Percentiles rank a stretch among this genome's conserved stretches.
phyloP scores from a whole-genome alignment of 306 rosid genomes.

The Sphenostylis stenocarpa region DNA sequence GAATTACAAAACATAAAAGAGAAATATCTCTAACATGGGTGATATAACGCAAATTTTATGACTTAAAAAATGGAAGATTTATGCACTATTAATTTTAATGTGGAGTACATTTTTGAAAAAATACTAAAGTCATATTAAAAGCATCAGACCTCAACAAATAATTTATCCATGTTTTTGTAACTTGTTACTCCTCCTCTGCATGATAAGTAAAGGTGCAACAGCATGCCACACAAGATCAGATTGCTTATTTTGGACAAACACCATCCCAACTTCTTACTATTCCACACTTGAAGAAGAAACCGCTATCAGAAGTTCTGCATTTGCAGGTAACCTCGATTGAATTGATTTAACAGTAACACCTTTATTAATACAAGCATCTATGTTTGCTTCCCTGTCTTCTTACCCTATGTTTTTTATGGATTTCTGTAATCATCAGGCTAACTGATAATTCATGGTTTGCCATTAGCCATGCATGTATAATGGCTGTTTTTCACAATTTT shows the following conservation, averaged over 20 bases:
- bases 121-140: background rate
- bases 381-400: background rate
- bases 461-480: background rate
- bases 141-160: conserved; percentile 6
- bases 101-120: background rate
- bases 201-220: conserved; percentile 74
- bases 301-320: conserved; percentile 82
- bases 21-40: no score
- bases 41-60: no score
- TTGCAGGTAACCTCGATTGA: conserved; percentile 69
- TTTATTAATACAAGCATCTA: background rate
- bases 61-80: background rate
- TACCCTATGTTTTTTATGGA: conserved; percentile 13
- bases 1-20: no score
- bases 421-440: background rate
- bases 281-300: conserved; percentile 83
- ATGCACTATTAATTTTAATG: background rate
- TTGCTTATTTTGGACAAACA: conserved; percentile 97
- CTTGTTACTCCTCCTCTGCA: conserved; percentile 15
- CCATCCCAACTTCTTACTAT: conserved; percentile 91
- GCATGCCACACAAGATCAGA: conserved; percentile 93
- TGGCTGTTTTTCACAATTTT: background rate
- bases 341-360: conserved; percentile 22
- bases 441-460: background rate
- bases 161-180: conserved; percentile 4